Conservation (phyloP, 2,329 filamentous ascomycete genomes). For the Fusarium buxicola region DNA sequence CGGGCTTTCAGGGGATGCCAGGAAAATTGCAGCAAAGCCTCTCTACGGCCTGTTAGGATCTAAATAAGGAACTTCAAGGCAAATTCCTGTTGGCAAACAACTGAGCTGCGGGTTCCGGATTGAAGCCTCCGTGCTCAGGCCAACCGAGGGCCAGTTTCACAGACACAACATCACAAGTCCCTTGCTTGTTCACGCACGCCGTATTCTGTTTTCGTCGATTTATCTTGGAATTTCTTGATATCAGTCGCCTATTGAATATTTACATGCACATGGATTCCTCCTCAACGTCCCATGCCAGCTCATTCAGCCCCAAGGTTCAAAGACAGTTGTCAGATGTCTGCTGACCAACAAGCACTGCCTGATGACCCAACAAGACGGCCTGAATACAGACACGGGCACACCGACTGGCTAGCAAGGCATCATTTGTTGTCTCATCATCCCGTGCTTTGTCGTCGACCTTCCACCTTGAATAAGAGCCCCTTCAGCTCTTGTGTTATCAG, state of each 20-base stretch:
- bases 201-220: neutral
- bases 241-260: neutral
- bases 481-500: neutral
- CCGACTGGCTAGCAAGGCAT: conserved; percentile 7
- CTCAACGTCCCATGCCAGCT: neutral
- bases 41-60: neutral
- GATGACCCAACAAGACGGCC: conserved; percentile 17
- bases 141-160: conserved; percentile 4
- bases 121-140: conserved; percentile 13
- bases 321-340: neutral
- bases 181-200: neutral
- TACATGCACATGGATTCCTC: too few relatives aligned
- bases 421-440: neutral
- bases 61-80: neutral
- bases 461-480: neutral
- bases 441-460: neutral
- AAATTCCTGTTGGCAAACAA: neutral
- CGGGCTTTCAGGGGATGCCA: neutral
- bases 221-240: neutral
- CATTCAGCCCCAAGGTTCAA: neutral
- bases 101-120: conserved; percentile 1
- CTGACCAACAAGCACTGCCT: conserved; percentile 1
- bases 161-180: neutral
- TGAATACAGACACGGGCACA: conserved; percentile 13
- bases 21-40: neutral